A percentile compares a stretch with the other conserved stretches of the same genome.
phyloP scores from a whole-genome alignment of 352 stramenopile species.

The Blastocystis hominis region DNA sequence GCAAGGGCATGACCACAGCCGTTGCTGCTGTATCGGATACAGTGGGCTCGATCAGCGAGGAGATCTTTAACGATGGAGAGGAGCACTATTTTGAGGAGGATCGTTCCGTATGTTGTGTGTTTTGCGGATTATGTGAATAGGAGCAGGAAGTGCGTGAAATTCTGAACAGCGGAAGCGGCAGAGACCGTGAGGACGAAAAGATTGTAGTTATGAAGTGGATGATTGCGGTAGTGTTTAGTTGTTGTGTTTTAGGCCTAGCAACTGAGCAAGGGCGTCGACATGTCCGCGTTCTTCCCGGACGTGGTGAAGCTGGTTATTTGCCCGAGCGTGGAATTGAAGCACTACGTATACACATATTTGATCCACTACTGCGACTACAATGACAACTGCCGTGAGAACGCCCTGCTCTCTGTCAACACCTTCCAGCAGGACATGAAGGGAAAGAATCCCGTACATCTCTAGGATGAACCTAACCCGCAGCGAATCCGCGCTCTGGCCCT shows the following conservation, averaged over 20 bases:
- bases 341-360: conserved; percentile 78
- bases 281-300: conserved; percentile 74
- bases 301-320: conserved; percentile 79
- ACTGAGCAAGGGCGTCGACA: conserved; percentile 62
- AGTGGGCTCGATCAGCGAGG: background rate
- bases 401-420: conserved; percentile 74
- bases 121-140: background rate
- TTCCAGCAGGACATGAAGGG: conserved; percentile 77
- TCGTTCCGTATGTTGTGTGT: background rate
- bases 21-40: conserved; percentile 10
- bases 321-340: conserved; percentile 74
- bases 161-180: conserved; percentile 13
- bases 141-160: conserved; percentile 25
- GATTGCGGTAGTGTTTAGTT: background rate
- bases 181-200: conserved; percentile 11
- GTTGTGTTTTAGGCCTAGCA: background rate
- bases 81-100: conserved; percentile 31
- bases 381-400: conserved; percentile 73
- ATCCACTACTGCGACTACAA: conserved; percentile 76
- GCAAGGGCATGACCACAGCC: conserved; percentile 15
- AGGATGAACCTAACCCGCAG: background rate
- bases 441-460: conserved; percentile 62
- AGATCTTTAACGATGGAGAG: conserved; percentile 25
- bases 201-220: conserved; percentile 40
- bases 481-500: conserved; percentile 72